Base-by-base conservation (phyloP, 2,329 filamentous ascomycete species). In the Aspergillus brasiliensis region DNA sequence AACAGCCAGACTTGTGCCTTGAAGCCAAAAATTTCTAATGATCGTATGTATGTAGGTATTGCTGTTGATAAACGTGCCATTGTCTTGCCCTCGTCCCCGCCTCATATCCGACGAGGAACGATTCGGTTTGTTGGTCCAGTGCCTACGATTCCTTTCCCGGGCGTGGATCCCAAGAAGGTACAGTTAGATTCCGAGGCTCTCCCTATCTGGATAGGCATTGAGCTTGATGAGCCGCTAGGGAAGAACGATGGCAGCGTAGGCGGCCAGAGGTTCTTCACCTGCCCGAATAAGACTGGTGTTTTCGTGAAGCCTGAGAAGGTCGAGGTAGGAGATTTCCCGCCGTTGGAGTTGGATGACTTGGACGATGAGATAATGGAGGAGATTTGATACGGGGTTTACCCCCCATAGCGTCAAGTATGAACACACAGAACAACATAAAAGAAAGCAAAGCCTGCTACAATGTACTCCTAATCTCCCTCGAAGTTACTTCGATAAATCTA, bases 241-340 rank as follows among this genome's bases (percentile, higher is more conserved):
- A 87, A 87, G 77, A 89, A 89, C 68, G 84, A 88, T 67, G 86
- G 86, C 5, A 80, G 75, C 40, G 74, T 81, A 3, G 78, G 77
- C 58, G 80, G 80, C 15, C 73, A 76, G 64, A 77, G 81, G 57
- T 87, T 88, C 71, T 89, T 88, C 61, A 69, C 73, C 21, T 82
- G 84, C 61, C 81, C 80, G 42, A 76, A 74, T 46, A 79, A 80
- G 19, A 83, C 83, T 38, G 86, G 86, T 13, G 83, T 85, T 10
- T 87, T 88, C 69, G 84, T 87, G 1, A 80, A 86, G 63, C 82
- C 86, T 10, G 86, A 88, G 68, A 82, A 86, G 65, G 80, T 88
- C 11, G 83, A 88, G 71, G 80, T 85, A 3, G 86, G 86, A 7
- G 83, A 87, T 62, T 88, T 85, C 60, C 80, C 80, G 3, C 78